phyloP scores from a whole-genome alignment of 108 stramenopile genomes.

The Skeletonema costatum region DNA sequence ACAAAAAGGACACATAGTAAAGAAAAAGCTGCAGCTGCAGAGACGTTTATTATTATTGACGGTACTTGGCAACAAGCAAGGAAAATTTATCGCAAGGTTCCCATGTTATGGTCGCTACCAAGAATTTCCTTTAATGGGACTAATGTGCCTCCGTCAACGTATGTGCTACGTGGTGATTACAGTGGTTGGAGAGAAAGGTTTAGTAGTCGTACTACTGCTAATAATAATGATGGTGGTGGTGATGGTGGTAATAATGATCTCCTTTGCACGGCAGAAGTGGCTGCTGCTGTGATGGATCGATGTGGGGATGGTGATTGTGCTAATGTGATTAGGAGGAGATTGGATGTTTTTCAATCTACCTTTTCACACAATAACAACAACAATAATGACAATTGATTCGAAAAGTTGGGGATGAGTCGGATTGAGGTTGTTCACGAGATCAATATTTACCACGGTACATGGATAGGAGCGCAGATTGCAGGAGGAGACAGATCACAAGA shows the following conservation, averaged over 20 bases:
- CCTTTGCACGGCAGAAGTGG: slow-evolving; percentile 31
- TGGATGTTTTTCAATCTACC: slow-evolving; percentile 23
- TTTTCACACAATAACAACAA: not conserved
- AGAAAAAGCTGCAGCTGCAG: not conserved
- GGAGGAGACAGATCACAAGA: no score
- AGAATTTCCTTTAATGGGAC: slow-evolving; percentile 6
- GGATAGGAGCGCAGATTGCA: no score
- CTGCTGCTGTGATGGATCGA: slow-evolving; percentile 16
- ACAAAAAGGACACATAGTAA: not conserved
- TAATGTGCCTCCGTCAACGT: slow-evolving; percentile 15
- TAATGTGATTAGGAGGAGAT: slow-evolving; percentile 7
- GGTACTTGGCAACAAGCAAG: slow-evolving; percentile 46
- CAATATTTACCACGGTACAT: no score
- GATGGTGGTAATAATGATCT: slow-evolving; percentile 2
- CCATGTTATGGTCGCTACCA: slow-evolving; percentile 23
- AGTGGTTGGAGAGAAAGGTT: slow-evolving; percentile 38
- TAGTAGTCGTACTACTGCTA: not conserved
- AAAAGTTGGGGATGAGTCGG: not conserved
- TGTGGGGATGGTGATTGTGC: slow-evolving; percentile 1
- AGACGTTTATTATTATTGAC: slow-evolving; percentile 32
- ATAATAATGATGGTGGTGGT: not conserved
- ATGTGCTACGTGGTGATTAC: slow-evolving; percentile 30
- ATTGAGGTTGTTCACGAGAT: not conserved
- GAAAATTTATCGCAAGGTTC: slow-evolving; percentile 25
- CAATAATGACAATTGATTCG: not conserved